Evolutionary conservation across 805 yeast species (phyloP), one percentile per base, ranked within the genome.

Genomic region (Zygosaccharomyces siamensis): DNA sequence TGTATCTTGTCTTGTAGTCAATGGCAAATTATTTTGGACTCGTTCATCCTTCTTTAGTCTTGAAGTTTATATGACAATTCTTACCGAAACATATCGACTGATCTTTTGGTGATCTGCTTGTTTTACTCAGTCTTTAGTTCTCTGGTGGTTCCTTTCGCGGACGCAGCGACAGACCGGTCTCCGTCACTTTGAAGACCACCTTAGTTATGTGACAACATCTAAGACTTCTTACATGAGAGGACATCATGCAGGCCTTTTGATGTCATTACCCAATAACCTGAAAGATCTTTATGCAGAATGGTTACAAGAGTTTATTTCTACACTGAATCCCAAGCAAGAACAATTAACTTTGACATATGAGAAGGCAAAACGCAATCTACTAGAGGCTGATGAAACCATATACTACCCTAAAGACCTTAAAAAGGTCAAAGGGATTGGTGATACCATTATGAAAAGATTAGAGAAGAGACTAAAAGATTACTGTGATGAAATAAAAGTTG

Each of bases 371-470:
- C 79, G 73, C 24, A 72, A 76, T 28, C 60, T 89, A 23, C 62
- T 69, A 39, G 68, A 68, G 2, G 70, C 72, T 45, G 76, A 76
- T 0, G 72, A 64, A 0, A 68, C 71, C 10, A 73, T 86, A 23
- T 57, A 61, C 30, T 77, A 77, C 49, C 86, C 93, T 0, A 67
- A 69, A 28, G 82, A 86, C 45, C 70, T 92, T 39, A 64, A 67
- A 12, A 72, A 73, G 55, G 72, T 92, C 37, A 83, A 77, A 48
- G 85, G 72, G 40, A 75, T 92, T 31, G 98, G 98, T 0, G 83
- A 79, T 10, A 81, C 83, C 48, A 81, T 86, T 6, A 79, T 86
- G 30, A 68, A 64, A 2, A 59, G 67, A 26, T 67, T 92, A 48
- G 71, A 73, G 23, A 64, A 69, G 36, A 74, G 72, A 51, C 66